Conservation (phyloP, 441 rosid species). For the Pelargonium australe region DNA sequence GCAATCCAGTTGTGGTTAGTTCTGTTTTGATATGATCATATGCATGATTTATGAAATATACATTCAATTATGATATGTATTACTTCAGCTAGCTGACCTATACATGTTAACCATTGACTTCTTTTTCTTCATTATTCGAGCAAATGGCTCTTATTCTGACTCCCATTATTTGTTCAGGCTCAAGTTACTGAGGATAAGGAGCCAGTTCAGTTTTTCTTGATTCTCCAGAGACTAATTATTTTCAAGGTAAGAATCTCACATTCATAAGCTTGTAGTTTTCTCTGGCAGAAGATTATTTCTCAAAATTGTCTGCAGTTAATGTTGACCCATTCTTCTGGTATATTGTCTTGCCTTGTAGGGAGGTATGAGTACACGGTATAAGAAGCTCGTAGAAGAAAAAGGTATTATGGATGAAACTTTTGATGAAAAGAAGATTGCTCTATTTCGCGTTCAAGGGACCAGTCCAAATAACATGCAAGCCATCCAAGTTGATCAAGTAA, state of each 20-base stretch:
- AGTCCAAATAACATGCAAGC: constrained; percentile 74
- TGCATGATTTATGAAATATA: constrained; percentile 7
- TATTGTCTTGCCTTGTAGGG: constrained; percentile 44
- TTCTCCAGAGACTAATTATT: constrained; percentile 56
- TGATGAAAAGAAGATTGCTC: constrained; percentile 47
- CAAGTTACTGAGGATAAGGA: constrained; percentile 65
- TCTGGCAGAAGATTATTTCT: not conserved
- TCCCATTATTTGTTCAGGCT: constrained; percentile 42
- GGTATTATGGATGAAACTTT: constrained; percentile 56
- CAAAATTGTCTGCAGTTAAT: constrained; percentile 4
- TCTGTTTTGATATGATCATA: constrained; percentile 14
- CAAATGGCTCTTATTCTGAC: constrained; percentile 7
- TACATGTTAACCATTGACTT: constrained; percentile 6
- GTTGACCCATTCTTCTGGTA: constrained; percentile 6
- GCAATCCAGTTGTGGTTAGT: constrained; percentile 47
- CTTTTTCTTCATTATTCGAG: constrained; percentile 14
- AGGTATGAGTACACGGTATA: constrained; percentile 56
- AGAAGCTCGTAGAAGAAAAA: constrained; percentile 46
- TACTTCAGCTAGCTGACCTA: constrained; percentile 14
- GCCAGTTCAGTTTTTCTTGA: constrained; percentile 60
- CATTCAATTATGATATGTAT: not conserved
- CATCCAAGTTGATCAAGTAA: constrained; percentile 79
- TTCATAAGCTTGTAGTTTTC: constrained; percentile 1
- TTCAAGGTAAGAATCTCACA: constrained; percentile 47
- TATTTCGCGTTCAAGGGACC: constrained; percentile 81